phyloP scores from a whole-genome alignment of 2,329 filamentous ascomycete genomes.

The Aspergillus carbonarius region DNA sequence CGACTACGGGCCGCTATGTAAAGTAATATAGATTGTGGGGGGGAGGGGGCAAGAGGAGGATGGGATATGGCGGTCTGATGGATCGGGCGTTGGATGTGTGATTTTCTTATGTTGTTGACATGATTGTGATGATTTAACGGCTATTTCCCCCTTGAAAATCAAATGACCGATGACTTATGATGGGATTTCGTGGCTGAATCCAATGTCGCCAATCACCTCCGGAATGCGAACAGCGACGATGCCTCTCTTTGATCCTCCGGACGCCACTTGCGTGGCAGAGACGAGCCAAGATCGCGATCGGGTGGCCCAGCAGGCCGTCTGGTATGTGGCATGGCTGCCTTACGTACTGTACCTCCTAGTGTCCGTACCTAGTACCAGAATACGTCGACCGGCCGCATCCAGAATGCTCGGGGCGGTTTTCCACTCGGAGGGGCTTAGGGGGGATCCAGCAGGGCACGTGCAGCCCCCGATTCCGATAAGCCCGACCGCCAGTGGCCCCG shows the following conservation, averaged over 20 bases:
- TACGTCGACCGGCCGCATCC: not conserved
- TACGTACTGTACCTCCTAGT: too few relatives aligned
- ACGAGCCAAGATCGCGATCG: too few relatives aligned
- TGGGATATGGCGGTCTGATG: not conserved
- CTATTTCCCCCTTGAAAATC: not conserved
- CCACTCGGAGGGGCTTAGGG: not conserved
- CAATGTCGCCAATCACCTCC: too few relatives aligned
- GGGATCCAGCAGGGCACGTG: not conserved
- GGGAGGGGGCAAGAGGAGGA: conserved; percentile 1
- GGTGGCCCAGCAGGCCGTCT: too few relatives aligned
- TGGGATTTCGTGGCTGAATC: too few relatives aligned
- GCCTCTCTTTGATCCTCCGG: not conserved
- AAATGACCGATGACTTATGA: not conserved
- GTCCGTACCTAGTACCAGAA: too few relatives aligned
- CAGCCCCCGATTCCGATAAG: not conserved
- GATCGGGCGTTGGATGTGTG: conserved; percentile 11
- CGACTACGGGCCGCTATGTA: conserved; percentile 17
- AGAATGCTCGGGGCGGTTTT: not conserved
- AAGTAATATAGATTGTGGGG: conserved; percentile 15
- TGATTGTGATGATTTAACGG: conserved; percentile 12
- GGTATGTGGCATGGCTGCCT: too few relatives aligned
- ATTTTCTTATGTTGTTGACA: conserved; percentile 4
- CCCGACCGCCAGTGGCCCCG: not conserved
- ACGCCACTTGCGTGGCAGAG: too few relatives aligned
- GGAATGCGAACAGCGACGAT: not conserved